These are phyloP conservation scores for Phaeophleospora eucalypticola DNA, from an alignment of 2,329 filamentous ascomycete genomes.

Conservation along the genomic window DNA sequence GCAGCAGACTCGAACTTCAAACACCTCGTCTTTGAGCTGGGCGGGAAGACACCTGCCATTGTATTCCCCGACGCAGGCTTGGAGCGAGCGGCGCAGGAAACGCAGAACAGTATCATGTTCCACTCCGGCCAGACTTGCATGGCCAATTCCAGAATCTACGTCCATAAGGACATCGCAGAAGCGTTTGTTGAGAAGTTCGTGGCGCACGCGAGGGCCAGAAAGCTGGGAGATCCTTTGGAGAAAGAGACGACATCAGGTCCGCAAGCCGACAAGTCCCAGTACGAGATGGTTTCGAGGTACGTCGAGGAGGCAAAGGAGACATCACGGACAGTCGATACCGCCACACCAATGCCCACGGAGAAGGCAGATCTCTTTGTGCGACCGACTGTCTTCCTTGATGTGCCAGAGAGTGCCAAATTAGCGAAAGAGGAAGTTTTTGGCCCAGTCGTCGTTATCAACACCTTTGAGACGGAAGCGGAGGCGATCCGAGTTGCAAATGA, in stretches of 20 bases:
- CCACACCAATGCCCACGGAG: slow-evolving; percentile 3
- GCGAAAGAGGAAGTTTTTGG: slow-evolving; percentile 36
- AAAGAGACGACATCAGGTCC: slow-evolving; percentile 39
- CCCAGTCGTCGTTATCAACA: slow-evolving; percentile 35
- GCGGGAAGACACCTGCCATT: slow-evolving; percentile 27
- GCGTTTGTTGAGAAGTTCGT: slow-evolving; percentile 39
- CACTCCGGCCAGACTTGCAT: slow-evolving; percentile 59
- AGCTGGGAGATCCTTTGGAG: slow-evolving; percentile 27
- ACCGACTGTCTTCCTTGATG: slow-evolving; percentile 44
- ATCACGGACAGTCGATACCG: not conserved
- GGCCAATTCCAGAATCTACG: slow-evolving; percentile 55
- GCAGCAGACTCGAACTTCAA: slow-evolving; percentile 29
- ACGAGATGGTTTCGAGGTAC: slow-evolving; percentile 45
- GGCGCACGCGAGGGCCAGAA: slow-evolving; percentile 27
- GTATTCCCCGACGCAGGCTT: slow-evolving; percentile 31
- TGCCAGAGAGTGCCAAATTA: slow-evolving; percentile 36
- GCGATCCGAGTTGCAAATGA: slow-evolving; percentile 33
- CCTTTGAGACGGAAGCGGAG: slow-evolving; percentile 32
- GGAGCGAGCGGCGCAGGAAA: slow-evolving; percentile 35
- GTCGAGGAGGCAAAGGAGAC: slow-evolving; percentile 44
- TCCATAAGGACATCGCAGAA: slow-evolving; percentile 49
- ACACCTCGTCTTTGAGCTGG: slow-evolving; percentile 26
- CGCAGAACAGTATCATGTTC: slow-evolving; percentile 48
- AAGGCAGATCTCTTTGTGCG: slow-evolving; percentile 39
- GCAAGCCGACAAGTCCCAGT: slow-evolving; percentile 49